Evolutionary conservation across 2,329 filamentous ascomycete genomes (phyloP), one percentile per base, ranked within the genome.

Genomic region (Colletotrichum lupini): DNA sequence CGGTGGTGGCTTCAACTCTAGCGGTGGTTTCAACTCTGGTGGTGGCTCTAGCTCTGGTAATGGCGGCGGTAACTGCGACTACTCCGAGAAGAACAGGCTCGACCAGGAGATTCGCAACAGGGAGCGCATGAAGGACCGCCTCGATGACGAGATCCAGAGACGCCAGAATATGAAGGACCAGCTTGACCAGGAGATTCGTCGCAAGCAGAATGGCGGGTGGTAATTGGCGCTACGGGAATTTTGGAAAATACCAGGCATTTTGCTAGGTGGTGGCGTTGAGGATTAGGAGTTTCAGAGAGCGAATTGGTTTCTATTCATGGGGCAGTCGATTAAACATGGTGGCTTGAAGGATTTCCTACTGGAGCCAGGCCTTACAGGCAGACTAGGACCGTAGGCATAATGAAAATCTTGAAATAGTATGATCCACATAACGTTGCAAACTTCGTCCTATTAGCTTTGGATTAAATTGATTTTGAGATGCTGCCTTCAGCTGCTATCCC

Each of bases 71-170:
- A 42, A 42, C 26, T 71, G 60, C 56, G 67, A 60, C 35, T 35
- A 7, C 4, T 19, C 11, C 11, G 35, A 49, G 7, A 73, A 70
- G 49, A 6, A 30, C 4, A 62, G 67, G 1, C 60, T 73, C 57
- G 75, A 76, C 24, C 75, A 77, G 55, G 81, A 80, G 75, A 82
- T 82, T 52, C 76, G 77, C 65, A 79, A 79, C 67, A 75, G 77
- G 66, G 35, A 64, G 19, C 74, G 68, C 49, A 49, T 67, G 19
- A 81, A 79, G 65, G 79, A 80, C n/a, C 74, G 75, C 57, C 65
- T 64, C 6, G 76, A 77, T 62, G 73, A 66, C 3, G 70, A 73
- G 32, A 73, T 73, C 14, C n/a, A 24, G 8, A 61, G 67, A 9
- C 70, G 70, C 3, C n/a, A 73, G 60, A 12, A 22, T 1, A 70